Percentiles rank a stretch among this genome's conserved stretches.
Conservation (phyloP, 768 basidiomycete species). For the Rhodosporidiobolus odoratus region DNA sequence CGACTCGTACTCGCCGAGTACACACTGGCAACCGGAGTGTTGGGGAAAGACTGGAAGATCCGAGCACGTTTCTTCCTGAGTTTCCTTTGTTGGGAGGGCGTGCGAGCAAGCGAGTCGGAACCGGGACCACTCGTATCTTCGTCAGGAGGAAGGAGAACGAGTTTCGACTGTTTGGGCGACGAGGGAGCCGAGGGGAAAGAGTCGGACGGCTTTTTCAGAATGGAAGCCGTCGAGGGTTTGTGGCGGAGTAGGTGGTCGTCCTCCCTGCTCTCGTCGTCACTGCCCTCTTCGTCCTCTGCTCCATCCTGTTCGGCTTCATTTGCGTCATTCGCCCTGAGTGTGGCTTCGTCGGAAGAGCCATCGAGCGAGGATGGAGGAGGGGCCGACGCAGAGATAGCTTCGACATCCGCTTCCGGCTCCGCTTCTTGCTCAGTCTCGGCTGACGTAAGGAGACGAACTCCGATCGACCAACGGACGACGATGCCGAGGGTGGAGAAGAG, state of each 20-base stretch:
- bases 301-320: slow-evolving; percentile 42
- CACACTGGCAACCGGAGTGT: slow-evolving; percentile 37
- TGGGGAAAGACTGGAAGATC: slow-evolving; percentile 41
- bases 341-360: too few relatives aligned
- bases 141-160: slow-evolving; percentile 4
- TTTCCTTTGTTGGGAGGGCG: not conserved
- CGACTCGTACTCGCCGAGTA: slow-evolving; percentile 3
- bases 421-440: slow-evolving; percentile 49
- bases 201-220: slow-evolving; percentile 18
- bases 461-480: slow-evolving; percentile 80
- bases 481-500: slow-evolving; percentile 83
- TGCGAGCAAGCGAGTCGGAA: slow-evolving; percentile 6
- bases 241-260: not conserved
- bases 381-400: not conserved
- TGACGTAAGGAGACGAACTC: slow-evolving; percentile 70
- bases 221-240: slow-evolving; percentile 15
- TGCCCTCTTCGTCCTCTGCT: slow-evolving; percentile 34
- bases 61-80: slow-evolving; percentile 12
- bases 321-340: not conserved
- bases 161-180: not conserved
- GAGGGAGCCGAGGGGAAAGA: not conserved
- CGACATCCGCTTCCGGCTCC: not conserved
- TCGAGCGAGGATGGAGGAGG: not conserved
- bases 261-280: slow-evolving; percentile 1
- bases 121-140: not conserved